These are phyloP conservation scores for Shiraia sp. DNA, from an alignment of 2,329 filamentous ascomycete genomes.

Conservation along the genomic window DNA sequence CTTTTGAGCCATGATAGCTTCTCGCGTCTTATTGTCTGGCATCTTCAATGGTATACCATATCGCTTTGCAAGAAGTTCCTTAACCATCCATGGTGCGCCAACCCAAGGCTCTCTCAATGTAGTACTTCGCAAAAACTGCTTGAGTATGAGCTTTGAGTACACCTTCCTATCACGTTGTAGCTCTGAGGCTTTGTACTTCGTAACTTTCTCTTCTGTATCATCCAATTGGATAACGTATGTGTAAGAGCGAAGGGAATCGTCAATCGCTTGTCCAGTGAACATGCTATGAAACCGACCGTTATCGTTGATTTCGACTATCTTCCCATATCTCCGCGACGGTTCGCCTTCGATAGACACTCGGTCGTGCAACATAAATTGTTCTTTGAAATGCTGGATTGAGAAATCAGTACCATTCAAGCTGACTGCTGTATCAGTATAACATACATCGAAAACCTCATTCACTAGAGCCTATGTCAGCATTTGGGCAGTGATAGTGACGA, in stretches of 20 bases:
- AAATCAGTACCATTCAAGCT: slow-evolving; percentile 9
- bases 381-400: slow-evolving; percentile 36
- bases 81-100: slow-evolving; percentile 96
- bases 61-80: slow-evolving; percentile 77
- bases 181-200: slow-evolving; percentile 53
- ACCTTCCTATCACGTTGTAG: slow-evolving; percentile 85
- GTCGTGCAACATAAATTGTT: slow-evolving; percentile 38
- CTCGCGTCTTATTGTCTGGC: slow-evolving; percentile 54
- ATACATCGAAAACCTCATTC: slow-evolving; percentile 37
- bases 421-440: slow-evolving; percentile 1
- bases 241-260: slow-evolving; percentile 36
- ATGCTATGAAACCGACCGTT: slow-evolving; percentile 33
- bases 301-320: slow-evolving; percentile 37
- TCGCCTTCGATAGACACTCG: slow-evolving; percentile 41
- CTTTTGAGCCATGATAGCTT: slow-evolving; percentile 50
- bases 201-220: slow-evolving; percentile 52
- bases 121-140: slow-evolving; percentile 93
- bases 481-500: slow-evolving; percentile 39
- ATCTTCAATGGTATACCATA: slow-evolving; percentile 89
- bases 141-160: slow-evolving; percentile 92
- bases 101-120: slow-evolving; percentile 91
- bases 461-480: slow-evolving; percentile 30
- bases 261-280: slow-evolving; percentile 28
- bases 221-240: slow-evolving; percentile 40
- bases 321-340: slow-evolving; percentile 29